These are phyloP conservation scores for Eragrostis curvula DNA, from an alignment of 176 grass and related monocot genomes.

Conservation along the genomic window DNA sequence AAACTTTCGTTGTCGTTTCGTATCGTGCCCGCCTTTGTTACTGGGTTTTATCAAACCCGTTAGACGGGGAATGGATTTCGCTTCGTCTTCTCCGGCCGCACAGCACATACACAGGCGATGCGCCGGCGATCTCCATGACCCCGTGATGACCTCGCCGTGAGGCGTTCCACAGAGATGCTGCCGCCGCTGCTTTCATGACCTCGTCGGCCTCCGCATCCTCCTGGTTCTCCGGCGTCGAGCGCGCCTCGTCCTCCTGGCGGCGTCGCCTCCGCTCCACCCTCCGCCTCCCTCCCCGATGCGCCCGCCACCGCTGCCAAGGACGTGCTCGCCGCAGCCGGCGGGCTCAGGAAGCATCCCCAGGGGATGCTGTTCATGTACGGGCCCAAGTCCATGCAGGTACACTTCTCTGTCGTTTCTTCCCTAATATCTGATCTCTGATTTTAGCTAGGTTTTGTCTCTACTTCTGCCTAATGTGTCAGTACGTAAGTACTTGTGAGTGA, in stretches of 20 bases:
- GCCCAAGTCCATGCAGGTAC: conserved; percentile 79
- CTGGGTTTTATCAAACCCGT: too few species aligned
- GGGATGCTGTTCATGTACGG: conserved; percentile 94
- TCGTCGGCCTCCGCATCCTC: conserved; percentile 57
- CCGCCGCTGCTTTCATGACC: conserved; percentile 35
- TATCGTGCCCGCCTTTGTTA: too few species aligned
- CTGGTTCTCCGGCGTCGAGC: conserved; percentile 79
- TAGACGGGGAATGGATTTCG: too few species aligned
- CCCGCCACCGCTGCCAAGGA: conserved; percentile 16
- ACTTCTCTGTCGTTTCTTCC: not conserved
- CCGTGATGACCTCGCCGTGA: conserved; percentile 41
- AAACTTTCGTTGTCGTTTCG: too few species aligned
- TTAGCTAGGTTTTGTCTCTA: too few species aligned
- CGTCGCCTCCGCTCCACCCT: conserved; percentile 46
- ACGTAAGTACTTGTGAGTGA: too few species aligned
- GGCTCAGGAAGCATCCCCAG: conserved; percentile 21
- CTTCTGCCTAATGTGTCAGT: too few species aligned
- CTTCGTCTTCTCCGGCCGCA: too few species aligned
- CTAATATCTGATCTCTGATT: too few species aligned
- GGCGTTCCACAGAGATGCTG: conserved; percentile 22
- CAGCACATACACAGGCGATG: too few species aligned
- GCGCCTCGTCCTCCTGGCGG: conserved; percentile 51
- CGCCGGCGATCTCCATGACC: not conserved
- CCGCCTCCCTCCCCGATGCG: conserved; percentile 28
- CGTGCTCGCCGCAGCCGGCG: not conserved